Base-by-base conservation (phyloP, 768 basidiomycete species). In the Cystofilobasidium capitatum region DNA sequence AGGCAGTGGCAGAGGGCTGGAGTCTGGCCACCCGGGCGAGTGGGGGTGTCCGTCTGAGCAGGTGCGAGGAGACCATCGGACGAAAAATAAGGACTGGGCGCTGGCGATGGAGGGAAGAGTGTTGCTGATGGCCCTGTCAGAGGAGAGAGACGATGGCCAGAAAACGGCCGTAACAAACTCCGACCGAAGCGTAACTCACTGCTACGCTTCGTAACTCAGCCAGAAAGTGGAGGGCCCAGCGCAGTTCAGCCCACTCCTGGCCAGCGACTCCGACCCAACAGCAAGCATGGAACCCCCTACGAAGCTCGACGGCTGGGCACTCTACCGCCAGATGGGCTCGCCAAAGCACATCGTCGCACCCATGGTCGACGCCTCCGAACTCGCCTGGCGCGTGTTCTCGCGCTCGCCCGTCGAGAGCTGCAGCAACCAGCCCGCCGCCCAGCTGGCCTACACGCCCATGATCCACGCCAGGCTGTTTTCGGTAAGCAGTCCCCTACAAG, bases 361-460 rank as follows among this genome's bases (percentile, higher is more conserved):
- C 22, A 99, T 99, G 96, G 96, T 98, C 0, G 96, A 98, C 13
- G 45, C 65, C 51, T 40, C 74, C 8, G 73, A 72, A 33, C 72
- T 75, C 63, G 71, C 73, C 10, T 72, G 72, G 45, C 29, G 69
- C 33, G 60, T 63, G 64, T 26, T 71, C 62, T 64, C 65, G 24
- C 55, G 65, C 31, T 37, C 69, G 8, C 67, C 66, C 26, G 57
- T 68, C 47, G 39, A 64, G 47, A 67, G 39, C 59, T 47, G n/a
- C 42, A 60, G 58, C 29, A 66, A 26, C 10, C 29, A 70, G 40
- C 58, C 71, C 54, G 74, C 72, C 8, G 73, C 70, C 14, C 73
- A 92, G 84, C 82, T 97, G 26, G 82, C 84, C n/a, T 98, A 96
- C 75, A 92, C 93, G 0, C 96, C 96, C 22, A 99, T 99, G 96